These are phyloP conservation scores for Spinellus fusiger DNA, from an alignment of 192 early-diverging fungal genomes.

Conservation along the genomic window DNA sequence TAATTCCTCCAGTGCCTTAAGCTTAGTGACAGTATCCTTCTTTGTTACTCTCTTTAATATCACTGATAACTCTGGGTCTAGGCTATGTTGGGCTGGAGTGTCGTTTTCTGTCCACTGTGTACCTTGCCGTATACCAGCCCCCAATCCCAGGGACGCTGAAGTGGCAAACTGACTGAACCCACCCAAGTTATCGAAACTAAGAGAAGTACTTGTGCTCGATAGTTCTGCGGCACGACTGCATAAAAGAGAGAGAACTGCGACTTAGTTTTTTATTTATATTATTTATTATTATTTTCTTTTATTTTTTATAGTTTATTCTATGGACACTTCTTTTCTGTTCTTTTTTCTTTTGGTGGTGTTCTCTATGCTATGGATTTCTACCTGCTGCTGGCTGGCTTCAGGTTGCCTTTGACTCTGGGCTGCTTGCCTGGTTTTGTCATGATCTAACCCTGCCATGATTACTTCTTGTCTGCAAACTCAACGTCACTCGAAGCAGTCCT, in stretches of 20 bases:
- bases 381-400: constrained; percentile 84
- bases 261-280: too few relatives aligned
- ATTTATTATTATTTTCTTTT: constrained; percentile 23
- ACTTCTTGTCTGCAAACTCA: too few relatives aligned
- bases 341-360: background rate
- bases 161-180: constrained; percentile 62
- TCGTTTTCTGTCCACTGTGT: constrained; percentile 29
- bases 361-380: constrained; percentile 29
- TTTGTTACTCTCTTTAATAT: constrained; percentile 84
- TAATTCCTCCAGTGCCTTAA: constrained; percentile 83
- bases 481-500: too few relatives aligned
- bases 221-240: constrained; percentile 61
- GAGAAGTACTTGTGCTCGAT: constrained; percentile 25
- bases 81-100: constrained; percentile 6
- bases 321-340: background rate
- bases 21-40: constrained; percentile 80
- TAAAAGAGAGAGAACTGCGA: background rate
- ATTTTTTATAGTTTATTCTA: constrained; percentile 26
- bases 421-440: constrained; percentile 54
- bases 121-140: constrained; percentile 18
- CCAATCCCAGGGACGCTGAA: constrained; percentile 9
- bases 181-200: constrained; percentile 46
- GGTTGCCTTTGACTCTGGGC: constrained; percentile 77
- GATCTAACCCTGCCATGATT: too few relatives aligned
- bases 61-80: constrained; percentile 55